These are phyloP conservation scores for Beauveria asiatica DNA, from an alignment of 2,329 filamentous ascomycete genomes.

Conservation along the genomic window DNA sequence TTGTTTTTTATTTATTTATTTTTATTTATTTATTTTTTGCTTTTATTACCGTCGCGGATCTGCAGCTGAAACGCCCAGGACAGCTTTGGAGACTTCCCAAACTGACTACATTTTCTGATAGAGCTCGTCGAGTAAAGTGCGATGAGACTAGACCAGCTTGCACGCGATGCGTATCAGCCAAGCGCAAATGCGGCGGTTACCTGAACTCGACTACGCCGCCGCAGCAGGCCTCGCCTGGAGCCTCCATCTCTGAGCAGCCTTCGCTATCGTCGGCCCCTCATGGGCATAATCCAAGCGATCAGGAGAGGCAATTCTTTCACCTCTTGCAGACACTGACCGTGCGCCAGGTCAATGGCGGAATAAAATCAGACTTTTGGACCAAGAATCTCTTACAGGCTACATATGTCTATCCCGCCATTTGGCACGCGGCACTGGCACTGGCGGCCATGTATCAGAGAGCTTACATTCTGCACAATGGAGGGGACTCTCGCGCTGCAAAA, in stretches of 20 bases:
- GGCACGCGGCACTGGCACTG: conserved; percentile 5
- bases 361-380: conserved; percentile 2
- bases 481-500: neutral
- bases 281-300: neutral
- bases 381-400: conserved; percentile 4
- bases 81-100: too few relatives aligned
- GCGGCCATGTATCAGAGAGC: conserved; percentile 6
- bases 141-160: conserved; percentile 7
- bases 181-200: conserved; percentile 6
- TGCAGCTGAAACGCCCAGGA: too few relatives aligned
- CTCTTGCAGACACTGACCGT: neutral
- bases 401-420: conserved; percentile 5
- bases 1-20: neutral
- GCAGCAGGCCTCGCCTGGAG: neutral
- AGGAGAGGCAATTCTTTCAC: conserved; percentile 1
- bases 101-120: neutral
- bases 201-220: neutral
- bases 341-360: neutral
- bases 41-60: too few relatives aligned
- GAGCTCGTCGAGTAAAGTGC: conserved; percentile 4
- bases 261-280: neutral
- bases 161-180: neutral
- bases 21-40: too few relatives aligned
- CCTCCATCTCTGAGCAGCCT: neutral
- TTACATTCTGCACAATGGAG: neutral